These are phyloP conservation scores for Coemansia reversa DNA, from an alignment of 192 early-diverging fungal species.

Conservation along the genomic window DNA sequence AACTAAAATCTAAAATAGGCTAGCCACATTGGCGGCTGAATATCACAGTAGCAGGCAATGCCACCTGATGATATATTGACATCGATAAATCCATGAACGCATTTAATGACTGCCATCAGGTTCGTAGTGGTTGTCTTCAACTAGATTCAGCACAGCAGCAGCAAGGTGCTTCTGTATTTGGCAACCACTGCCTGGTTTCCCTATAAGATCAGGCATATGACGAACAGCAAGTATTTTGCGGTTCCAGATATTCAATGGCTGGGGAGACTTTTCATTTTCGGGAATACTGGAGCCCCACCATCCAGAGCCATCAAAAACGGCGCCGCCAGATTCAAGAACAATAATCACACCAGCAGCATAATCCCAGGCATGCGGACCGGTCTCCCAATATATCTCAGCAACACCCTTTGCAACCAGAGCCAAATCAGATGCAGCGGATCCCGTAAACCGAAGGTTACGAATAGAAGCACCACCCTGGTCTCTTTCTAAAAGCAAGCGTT, in stretches of 20 bases:
- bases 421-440: constrained; percentile 77
- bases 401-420: constrained; percentile 78
- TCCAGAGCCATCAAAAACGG: constrained; percentile 64
- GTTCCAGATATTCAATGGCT: constrained; percentile 44
- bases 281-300: constrained; percentile 34
- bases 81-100: neutral
- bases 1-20: constrained; percentile 2
- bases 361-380: constrained; percentile 79
- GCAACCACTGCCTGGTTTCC: constrained; percentile 28
- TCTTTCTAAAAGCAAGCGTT: constrained; percentile 59
- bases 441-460: constrained; percentile 74
- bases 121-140: constrained; percentile 58
- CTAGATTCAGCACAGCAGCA: constrained; percentile 59
- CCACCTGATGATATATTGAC: neutral
- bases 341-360: constrained; percentile 86
- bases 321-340: constrained; percentile 80
- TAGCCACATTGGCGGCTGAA: neutral
- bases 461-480: constrained; percentile 56
- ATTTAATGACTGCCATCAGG: constrained; percentile 36
- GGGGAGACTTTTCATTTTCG: constrained; percentile 12
- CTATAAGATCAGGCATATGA: constrained; percentile 36
- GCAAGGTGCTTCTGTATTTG: constrained; percentile 58
- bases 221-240: constrained; percentile 36
- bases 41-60: neutral
- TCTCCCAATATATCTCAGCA: constrained; percentile 90